Evolutionary conservation across 1,139 yeast species (phyloP), one percentile per base, ranked within the genome.

Genomic region (Magnusiomyces tetraspermus): DNA sequence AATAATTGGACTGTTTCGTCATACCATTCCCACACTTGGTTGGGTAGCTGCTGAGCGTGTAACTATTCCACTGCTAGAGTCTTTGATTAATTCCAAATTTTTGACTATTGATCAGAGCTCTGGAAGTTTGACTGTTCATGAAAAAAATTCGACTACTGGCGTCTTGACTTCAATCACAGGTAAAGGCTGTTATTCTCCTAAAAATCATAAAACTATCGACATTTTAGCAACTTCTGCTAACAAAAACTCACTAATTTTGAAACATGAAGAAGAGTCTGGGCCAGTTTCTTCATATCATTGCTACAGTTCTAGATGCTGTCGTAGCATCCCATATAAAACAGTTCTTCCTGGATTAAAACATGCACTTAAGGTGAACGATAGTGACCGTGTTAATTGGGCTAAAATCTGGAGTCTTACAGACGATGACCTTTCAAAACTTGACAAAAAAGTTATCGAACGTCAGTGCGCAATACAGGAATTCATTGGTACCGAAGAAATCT

Each of bases 381-480:
- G 48, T 13, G 56, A 63, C 56, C 51, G 59, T 42, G 54, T 57
- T 3, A 84, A 84, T 60, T 86, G 95, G 95, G 82, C 85, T 0
- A 76, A 81, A 13, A 86, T 81, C 63, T 86, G 94, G 90, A 76
- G 50, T 1, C 21, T 54, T 22, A 17, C 51, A 19, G 76, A 78
- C 2, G 81, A 77, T 21, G 83, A 80, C 50, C 63, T 85, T 37
- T 69, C 74, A 13, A 77, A 74, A 40, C 71, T 82, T 15, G 83
- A 79, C 54, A 78, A 77, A 30, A 70, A 70, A 11, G 78, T 80
- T 50, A 73, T 83, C 11, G 81, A 80, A 61, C 75, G 83, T 41
- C 96, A 88, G 64, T 83, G 87, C 51, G 80, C 83, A 50, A 77
- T 87, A 4, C 90, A 85, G 66, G 96, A 88, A 63, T 69, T 87